Evolutionary conservation across 129 eudicot genomes (phyloP).

Genomic region (Arctium lappa): DNA sequence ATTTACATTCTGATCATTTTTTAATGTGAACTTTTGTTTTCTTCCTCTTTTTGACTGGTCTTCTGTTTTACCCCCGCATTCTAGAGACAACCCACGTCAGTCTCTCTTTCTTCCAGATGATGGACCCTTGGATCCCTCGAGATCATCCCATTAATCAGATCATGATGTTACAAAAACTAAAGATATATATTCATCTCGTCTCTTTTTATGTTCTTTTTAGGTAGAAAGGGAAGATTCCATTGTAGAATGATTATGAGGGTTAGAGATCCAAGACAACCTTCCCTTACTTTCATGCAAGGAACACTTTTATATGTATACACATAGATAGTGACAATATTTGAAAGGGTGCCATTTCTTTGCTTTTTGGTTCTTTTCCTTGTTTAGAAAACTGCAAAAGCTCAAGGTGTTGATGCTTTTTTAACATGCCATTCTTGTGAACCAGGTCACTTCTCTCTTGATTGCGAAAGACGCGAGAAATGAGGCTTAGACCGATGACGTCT

Average conservation of each 20-base stretch:
- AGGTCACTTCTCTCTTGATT: background rate
- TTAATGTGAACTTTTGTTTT: conserved; percentile 20
- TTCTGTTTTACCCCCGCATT: conserved; percentile 5
- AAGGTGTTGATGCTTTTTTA: conserved; percentile 21
- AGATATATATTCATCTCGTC: conserved; percentile 23
- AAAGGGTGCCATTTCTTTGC: conserved; percentile 20
- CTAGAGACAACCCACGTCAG: conserved; percentile 16
- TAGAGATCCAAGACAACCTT: conserved; percentile 25
- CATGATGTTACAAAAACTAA: conserved; percentile 14
- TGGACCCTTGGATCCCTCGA: conserved; percentile 22
- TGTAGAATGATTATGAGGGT: conserved; percentile 15
- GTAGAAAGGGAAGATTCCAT: conserved; percentile 20
- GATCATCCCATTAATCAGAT: conserved; percentile 2
- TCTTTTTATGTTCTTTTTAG: conserved; percentile 18
- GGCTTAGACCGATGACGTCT: background rate
- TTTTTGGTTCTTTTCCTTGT: conserved; percentile 20
- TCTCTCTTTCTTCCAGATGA: conserved; percentile 22
- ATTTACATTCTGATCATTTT: background rate
- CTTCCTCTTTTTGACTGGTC: conserved; percentile 26
- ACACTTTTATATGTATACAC: background rate
- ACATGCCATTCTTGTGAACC: conserved; percentile 13
- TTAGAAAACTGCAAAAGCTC: conserved; percentile 21
- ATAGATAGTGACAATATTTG: conserved; percentile 19
- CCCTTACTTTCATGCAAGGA: conserved; percentile 21
- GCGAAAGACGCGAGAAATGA: background rate